These are phyloP conservation scores for Maudiozyma barnettii DNA, from an alignment of 805 yeast species.

Conservation along the genomic window DNA sequence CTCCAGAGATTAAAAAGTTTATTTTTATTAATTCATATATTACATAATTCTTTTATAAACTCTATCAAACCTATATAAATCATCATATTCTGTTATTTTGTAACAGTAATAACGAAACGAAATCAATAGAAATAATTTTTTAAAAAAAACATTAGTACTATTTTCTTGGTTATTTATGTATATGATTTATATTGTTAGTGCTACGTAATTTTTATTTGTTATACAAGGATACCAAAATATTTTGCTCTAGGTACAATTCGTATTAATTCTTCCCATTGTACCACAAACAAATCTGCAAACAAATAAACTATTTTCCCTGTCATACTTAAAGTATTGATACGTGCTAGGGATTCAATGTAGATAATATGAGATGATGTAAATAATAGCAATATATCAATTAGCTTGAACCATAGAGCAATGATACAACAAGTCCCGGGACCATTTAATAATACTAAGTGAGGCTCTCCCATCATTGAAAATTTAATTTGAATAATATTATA, in stretches of 20 bases:
- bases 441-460: conserved; percentile 30
- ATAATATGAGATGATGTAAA: conserved; percentile 56
- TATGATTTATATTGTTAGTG: neutral
- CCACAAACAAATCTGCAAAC: conserved; percentile 66
- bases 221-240: conserved; percentile 70
- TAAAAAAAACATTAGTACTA: too few species aligned
- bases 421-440: conserved; percentile 33
- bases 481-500: conserved; percentile 13
- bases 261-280: conserved; percentile 73
- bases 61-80: neutral
- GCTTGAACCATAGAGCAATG: conserved; percentile 21
- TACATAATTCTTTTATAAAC: neutral
- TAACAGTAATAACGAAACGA: neutral
- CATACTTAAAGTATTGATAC: conserved; percentile 46
- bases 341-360: conserved; percentile 32
- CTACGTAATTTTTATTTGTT: conserved; percentile 11
- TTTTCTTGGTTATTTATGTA: neutral
- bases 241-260: conserved; percentile 53
- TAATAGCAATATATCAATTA: conserved; percentile 14
- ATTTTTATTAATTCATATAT: neutral
- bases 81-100: neutral
- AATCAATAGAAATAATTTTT: neutral
- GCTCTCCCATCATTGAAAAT: conserved; percentile 11
- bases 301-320: conserved; percentile 68
- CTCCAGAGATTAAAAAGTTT: conserved; percentile 55